phyloP scores from a whole-genome alignment of 441 rosid genomes.

The Erysimum cheiri region DNA sequence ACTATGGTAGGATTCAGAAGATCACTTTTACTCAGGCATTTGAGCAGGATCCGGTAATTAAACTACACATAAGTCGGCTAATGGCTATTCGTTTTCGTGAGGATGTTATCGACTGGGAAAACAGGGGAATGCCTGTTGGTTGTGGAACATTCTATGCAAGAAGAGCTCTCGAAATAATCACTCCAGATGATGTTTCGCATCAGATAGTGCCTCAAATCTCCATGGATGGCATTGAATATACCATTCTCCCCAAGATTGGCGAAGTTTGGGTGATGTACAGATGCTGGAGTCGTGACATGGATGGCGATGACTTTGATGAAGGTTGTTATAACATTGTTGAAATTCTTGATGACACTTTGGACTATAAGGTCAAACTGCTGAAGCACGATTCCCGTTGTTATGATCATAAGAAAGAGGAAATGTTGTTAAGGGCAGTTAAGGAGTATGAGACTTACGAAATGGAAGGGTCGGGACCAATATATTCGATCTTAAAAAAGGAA shows the following conservation, averaged over 20 bases:
- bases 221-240: slow-evolving; percentile 47
- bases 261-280: slow-evolving; percentile 77
- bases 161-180: slow-evolving; percentile 38
- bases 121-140: slow-evolving; percentile 52
- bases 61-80: slow-evolving; percentile 61
- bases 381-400: background rate
- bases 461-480: background rate
- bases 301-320: background rate
- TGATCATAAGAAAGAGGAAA: too few relatives aligned
- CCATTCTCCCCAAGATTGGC: slow-evolving; percentile 59
- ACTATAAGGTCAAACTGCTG: slow-evolving; percentile 16
- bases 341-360: slow-evolving; percentile 30
- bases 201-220: slow-evolving; percentile 41
- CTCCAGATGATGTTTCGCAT: slow-evolving; percentile 55
- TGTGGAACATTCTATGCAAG: slow-evolving; percentile 67
- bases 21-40: background rate
- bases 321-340: slow-evolving; percentile 5
- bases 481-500: slow-evolving; percentile 13
- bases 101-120: slow-evolving; percentile 46
- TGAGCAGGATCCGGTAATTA: slow-evolving; percentile 31
- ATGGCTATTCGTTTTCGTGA: slow-evolving; percentile 34
- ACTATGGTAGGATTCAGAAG: background rate
- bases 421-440: too few relatives aligned
- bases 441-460: background rate
- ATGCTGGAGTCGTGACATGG: background rate